Evolutionary conservation across 345 rosid species (phyloP).

Genomic region (Hypericum androsaemum): DNA sequence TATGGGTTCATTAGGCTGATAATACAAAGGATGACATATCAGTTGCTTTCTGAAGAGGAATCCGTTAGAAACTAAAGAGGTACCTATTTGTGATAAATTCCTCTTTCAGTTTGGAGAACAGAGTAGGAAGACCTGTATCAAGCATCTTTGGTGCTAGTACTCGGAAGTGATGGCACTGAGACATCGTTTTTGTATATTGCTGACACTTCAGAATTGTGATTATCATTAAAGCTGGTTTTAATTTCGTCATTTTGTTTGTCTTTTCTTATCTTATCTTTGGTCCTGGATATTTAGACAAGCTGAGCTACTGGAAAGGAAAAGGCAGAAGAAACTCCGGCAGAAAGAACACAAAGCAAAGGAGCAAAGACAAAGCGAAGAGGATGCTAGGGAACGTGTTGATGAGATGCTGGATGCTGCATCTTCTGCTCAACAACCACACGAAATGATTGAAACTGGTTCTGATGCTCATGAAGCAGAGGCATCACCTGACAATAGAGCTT

Average conservation of each 20-base stretch:
- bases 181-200: too few relatives aligned
- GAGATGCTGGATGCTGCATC: constrained; percentile 33
- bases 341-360: constrained; percentile 78
- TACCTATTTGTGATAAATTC: too few relatives aligned
- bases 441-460: constrained; percentile 30
- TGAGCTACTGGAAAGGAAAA: constrained; percentile 69
- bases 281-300: constrained; percentile 42
- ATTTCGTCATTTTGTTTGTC: constrained; percentile 6
- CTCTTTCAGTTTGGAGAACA: too few relatives aligned
- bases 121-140: too few relatives aligned
- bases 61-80: too few relatives aligned
- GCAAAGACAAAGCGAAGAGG: constrained; percentile 33
- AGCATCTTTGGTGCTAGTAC: too few relatives aligned
- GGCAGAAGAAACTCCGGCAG: constrained; percentile 75
- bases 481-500: constrained; percentile 18
- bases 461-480: constrained; percentile 32
- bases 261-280: constrained; percentile 3
- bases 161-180: too few relatives aligned
- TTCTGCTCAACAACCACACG: constrained; percentile 36
- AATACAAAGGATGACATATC: too few relatives aligned
- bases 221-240: not conserved
- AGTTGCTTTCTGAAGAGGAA: too few relatives aligned
- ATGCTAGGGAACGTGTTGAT: constrained; percentile 30
- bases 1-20: too few relatives aligned
- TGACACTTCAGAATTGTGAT: too few relatives aligned